phyloP scores from a whole-genome alignment of 805 yeast species.

The Yamadazyma kitorensis region DNA sequence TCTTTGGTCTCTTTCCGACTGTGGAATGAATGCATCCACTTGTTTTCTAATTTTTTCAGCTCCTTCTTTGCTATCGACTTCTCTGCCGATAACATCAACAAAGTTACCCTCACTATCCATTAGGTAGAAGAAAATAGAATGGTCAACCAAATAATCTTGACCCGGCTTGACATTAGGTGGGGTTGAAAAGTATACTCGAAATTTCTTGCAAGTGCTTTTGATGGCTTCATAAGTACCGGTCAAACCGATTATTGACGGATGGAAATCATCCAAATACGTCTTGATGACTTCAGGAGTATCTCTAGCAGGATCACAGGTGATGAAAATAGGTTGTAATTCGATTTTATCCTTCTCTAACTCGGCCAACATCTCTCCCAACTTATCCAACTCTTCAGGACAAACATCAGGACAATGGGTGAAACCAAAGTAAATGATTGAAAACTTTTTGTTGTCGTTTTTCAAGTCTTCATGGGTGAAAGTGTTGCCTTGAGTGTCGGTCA shows the following conservation, averaged over 20 bases:
- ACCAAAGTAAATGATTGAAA: conserved; percentile 89
- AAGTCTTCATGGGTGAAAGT: conserved; percentile 75
- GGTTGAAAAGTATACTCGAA: conserved; percentile 95
- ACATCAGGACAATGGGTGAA: conserved; percentile 98
- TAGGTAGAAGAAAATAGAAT: conserved; percentile 92
- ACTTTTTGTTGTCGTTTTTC: conserved; percentile 46
- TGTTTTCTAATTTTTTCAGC: conserved; percentile 73
- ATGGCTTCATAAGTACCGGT: conserved; percentile 89
- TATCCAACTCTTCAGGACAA: conserved; percentile 96
- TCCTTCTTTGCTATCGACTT: conserved; percentile 76
- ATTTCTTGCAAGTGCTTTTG: conserved; percentile 81
- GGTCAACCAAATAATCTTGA: conserved; percentile 95
- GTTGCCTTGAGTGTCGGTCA: conserved; percentile 69
- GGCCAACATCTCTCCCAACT: conserved; percentile 71
- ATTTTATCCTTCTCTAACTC: conserved; percentile 52
- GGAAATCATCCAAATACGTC: conserved; percentile 84
- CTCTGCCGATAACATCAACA: conserved; percentile 92
- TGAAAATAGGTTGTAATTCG: conserved; percentile 78
- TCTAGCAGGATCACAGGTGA: conserved; percentile 96
- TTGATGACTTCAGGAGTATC: conserved; percentile 84
- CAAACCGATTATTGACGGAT: conserved; percentile 82
- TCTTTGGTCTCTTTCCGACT: conserved; percentile 62
- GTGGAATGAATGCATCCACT: conserved; percentile 72
- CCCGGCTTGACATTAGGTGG: conserved; percentile 94
- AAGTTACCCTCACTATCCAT: conserved; percentile 99